Percentiles rank a stretch among this genome's conserved stretches.
phyloP scores from a whole-genome alignment of 2,329 filamentous ascomycete species.

The Trichothecium roseum region DNA sequence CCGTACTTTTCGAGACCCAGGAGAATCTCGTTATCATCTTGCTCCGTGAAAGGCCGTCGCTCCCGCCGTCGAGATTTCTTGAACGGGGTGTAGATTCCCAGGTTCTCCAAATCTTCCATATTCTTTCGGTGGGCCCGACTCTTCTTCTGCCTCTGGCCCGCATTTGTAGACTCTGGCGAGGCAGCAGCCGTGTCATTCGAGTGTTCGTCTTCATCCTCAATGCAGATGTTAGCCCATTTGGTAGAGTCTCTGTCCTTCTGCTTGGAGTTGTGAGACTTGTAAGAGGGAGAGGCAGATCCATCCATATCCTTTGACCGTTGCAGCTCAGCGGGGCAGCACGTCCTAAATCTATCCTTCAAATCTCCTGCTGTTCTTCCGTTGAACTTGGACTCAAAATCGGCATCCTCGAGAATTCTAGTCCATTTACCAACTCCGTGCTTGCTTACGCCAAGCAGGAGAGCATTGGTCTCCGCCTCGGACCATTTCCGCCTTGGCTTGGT shows the following conservation, averaged over 20 bases:
- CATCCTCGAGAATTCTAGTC: constrained; percentile 53
- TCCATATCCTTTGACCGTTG: constrained; percentile 26
- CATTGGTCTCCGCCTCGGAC: constrained; percentile 55
- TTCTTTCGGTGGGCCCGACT: constrained; percentile 45
- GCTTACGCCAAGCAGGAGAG: constrained; percentile 49
- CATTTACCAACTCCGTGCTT: constrained; percentile 55
- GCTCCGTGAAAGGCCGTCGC: constrained; percentile 49
- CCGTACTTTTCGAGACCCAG: constrained; percentile 50
- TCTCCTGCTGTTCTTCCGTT: constrained; percentile 52
- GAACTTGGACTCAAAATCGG: constrained; percentile 40
- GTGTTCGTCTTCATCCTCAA: constrained; percentile 28
- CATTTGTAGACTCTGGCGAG: neutral
- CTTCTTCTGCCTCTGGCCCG: constrained; percentile 29
- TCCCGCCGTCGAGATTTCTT: constrained; percentile 51
- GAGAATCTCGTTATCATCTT: constrained; percentile 53
- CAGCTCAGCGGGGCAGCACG: constrained; percentile 53
- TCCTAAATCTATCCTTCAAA: constrained; percentile 56
- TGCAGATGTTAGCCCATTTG: constrained; percentile 31
- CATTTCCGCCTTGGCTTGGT: constrained; percentile 51
- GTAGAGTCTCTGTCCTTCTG: constrained; percentile 42
- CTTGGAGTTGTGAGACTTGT: constrained; percentile 19
- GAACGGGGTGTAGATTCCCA: constrained; percentile 53
- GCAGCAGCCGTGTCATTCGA: constrained; percentile 14
- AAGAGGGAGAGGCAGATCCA: constrained; percentile 12
- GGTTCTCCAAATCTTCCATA: constrained; percentile 41